Evolutionary conservation across 2,329 filamentous ascomycete genomes (phyloP).

Genomic region (Exophiala aquamarina): DNA sequence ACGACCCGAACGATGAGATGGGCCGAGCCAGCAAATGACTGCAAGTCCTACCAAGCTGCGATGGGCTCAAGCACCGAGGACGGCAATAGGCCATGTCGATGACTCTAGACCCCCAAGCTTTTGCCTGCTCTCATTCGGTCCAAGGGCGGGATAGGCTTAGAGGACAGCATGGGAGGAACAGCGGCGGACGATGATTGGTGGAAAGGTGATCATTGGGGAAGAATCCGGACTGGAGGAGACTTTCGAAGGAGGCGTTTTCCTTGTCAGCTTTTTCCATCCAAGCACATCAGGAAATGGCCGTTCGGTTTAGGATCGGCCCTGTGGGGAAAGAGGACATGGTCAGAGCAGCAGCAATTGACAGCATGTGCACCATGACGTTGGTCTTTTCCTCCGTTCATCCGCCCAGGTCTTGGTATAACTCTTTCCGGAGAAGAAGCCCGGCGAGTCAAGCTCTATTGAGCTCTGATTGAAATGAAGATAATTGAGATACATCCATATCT

Average conservation of each 20-base stretch:
- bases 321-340: conserved; percentile 11
- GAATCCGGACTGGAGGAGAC: conserved; percentile 18
- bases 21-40: conserved; percentile 1
- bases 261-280: neutral
- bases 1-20: neutral
- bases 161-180: conserved; percentile 7
- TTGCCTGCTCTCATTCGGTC: neutral
- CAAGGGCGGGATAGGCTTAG: neutral
- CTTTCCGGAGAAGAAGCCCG: neutral
- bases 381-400: conserved; percentile 14
- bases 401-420: neutral
- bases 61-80: neutral
- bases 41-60: neutral
- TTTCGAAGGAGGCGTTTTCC: neutral
- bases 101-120: neutral
- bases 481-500: too few species aligned
- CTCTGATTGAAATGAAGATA: too few species aligned
- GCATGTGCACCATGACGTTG: conserved; percentile 17
- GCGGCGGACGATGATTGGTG: conserved; percentile 14
- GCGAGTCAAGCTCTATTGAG: too few species aligned
- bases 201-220: conserved; percentile 11
- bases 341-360: neutral
- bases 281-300: neutral
- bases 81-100: conserved; percentile 2
- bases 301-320: conserved; percentile 22